Base-by-base conservation (phyloP, 495 filamentous ascomycete species). In the Delitschia confertaspora region DNA sequence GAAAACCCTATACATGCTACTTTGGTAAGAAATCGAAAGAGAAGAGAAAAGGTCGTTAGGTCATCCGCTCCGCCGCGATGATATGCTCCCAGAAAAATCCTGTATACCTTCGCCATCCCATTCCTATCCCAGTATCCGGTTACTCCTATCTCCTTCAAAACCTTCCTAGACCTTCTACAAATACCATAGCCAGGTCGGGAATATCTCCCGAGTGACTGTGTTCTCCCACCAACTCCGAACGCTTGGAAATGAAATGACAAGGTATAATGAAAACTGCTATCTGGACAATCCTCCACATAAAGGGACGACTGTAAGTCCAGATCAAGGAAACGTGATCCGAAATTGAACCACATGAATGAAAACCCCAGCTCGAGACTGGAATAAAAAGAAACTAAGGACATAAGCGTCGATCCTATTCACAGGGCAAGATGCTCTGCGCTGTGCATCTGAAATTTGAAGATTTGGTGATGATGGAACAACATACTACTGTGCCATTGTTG, bases 241-340 rank as follows among this genome's bases (percentile, higher is more conserved):
- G 34, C 44, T 47, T 39, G 26, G n/a, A 40, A 40, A 47, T 34
- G 18, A 32, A 40, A 47, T 17, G 25, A 32, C 18, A 29, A 47
- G 36, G 13, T n/a, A n/a, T n/a, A n/a, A n/a, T n/a, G 25, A 39
- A 29, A n/a, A 20, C 17, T 8, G 41, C 3, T 5, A 20, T 6
- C 3, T 4, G 14, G 6, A 3, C 5, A 20, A 21, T 18, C 39
- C n/a, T n/a, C n/a, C 26, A 29, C 14, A 33, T 25, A 11, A 10
- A 42, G 25, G 23, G 3, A 33, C 20, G 39, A 42, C 11, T n/a
- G 25, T 32, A 11, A 16, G 33, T 21, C 7, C 10, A 14, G 9
- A 24, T 5, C 19, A 14, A 13, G 18, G 21, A 25, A n/a, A n/a
- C n/a, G n/a, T n/a, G n/a, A n/a, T n/a, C n/a, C n/a, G n/a, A n/a